Evolutionary conservation across 441 rosid species (phyloP).

Genomic region (Bocquillonia castaneifolia): DNA sequence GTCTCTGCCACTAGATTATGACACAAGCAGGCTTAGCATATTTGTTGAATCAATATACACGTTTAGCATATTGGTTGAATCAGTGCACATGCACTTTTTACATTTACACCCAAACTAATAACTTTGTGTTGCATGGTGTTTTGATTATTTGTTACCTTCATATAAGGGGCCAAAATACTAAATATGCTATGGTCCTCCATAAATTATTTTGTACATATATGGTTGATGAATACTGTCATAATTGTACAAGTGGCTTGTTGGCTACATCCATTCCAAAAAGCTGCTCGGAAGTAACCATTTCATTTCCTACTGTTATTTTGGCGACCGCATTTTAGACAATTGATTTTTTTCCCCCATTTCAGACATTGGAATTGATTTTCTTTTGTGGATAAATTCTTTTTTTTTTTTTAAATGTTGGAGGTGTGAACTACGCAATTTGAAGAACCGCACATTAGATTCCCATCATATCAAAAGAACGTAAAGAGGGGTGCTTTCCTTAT

Average conservation of each 20-base stretch:
- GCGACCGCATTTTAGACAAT: neutral
- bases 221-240: neutral
- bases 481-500: no score
- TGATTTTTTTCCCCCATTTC: neutral
- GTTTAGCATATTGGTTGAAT: neutral
- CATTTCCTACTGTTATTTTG: neutral
- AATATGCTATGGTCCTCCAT: no score
- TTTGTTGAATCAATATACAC: neutral
- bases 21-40: no score
- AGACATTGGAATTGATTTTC: no score
- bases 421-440: neutral
- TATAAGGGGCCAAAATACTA: neutral
- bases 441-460: slow-evolving; percentile 9
- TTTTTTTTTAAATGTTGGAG: neutral
- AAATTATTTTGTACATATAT: no score
- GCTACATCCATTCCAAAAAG: neutral
- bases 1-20: no score
- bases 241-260: neutral
- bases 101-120: neutral
- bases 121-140: neutral
- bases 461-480: neutral
- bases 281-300: neutral
- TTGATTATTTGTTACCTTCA: neutral
- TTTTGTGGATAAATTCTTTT: no score
- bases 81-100: neutral